Base-by-base conservation (phyloP, 352 stramenopile species). In the Pythium pyrilobum region DNA sequence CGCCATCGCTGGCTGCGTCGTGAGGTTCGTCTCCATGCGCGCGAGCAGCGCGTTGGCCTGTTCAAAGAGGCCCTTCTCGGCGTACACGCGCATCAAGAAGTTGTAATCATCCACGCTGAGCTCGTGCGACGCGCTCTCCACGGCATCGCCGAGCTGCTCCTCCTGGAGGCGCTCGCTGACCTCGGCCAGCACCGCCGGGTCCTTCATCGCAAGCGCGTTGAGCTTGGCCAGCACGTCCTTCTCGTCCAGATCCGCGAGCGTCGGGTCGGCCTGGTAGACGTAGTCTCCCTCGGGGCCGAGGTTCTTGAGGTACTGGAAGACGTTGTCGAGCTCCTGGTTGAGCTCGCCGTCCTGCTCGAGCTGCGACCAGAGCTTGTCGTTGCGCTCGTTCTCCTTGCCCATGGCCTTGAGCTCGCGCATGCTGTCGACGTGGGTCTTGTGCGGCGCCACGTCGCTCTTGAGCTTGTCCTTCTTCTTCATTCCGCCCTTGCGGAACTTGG, bases 381-480 rank as follows among this genome's bases (percentile, higher is more conserved):
- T 89, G 45, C 67, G 71, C 16, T 62, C 55, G 48, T 72, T 74
- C 2, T 56, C 59, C n/a, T 62, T 56, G 28, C 76, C 57, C 5
- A 51, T 42, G 7, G 29, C 62, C 58, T 85, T 78, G 43, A 83
- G 61, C 11, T 74, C 61, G 45, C 67, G 72, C 58, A 63, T 74
- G 42, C 66, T 65, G 39, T 87, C 72, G 6, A 78, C 21, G 46
- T 85, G 75, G 20, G 72, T 77, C 41, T 77, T 75, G 62, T 86
- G 74, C 42, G 76, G 76, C 41, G 64, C 62, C 12, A 54, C 42
- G 54, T 78, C 63, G n/a, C 70, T 72, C 64, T 87, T 88, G 25
- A 89, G 69, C 62, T 89, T 87, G 54, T 87, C 57, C 37, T 89
- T 87, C 15, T 66, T 89, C 39, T 81, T 80, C 44, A 69, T 66